Conservation (phyloP, 805 yeast genomes). For the Wickerhamiella musiphila region DNA sequence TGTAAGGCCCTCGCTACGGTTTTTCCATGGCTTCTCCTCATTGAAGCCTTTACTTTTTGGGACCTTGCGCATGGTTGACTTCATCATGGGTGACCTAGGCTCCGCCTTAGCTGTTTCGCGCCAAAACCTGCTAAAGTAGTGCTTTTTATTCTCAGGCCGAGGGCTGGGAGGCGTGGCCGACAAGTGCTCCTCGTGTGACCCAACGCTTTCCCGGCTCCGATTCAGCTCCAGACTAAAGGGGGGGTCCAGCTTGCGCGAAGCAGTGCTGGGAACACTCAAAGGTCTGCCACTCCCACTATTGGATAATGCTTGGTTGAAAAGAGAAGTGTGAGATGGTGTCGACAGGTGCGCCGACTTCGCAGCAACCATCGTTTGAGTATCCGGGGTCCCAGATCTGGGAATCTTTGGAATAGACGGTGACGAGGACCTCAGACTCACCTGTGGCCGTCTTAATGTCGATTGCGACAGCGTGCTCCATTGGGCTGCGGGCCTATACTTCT, state of each 20-base stretch:
- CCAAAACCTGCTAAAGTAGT: constrained; percentile 1
- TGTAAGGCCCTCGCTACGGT: constrained; percentile 43
- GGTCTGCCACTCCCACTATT: too few species aligned
- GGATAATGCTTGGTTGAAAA: too few species aligned
- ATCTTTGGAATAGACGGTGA: background rate
- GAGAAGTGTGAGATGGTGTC: too few species aligned
- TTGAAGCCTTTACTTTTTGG: constrained; percentile 33
- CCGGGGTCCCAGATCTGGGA: background rate
- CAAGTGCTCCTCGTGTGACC: too few species aligned
- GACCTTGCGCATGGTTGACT: constrained; percentile 22
- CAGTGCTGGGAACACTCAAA: too few species aligned
- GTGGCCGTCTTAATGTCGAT: background rate
- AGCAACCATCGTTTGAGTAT: background rate
- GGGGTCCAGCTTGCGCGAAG: too few species aligned
- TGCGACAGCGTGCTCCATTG: constrained; percentile 3
- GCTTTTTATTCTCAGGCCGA: background rate
- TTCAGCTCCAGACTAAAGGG: too few species aligned
- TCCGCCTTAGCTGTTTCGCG: too few species aligned
- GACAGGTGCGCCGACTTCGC: too few species aligned
- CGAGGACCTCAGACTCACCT: background rate
- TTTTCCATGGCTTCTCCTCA: constrained; percentile 89
- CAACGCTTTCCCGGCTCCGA: too few species aligned
- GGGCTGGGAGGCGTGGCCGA: too few species aligned
- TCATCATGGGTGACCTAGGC: constrained; percentile 5
- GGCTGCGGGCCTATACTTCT: constrained; percentile 4